phyloP scores from a whole-genome alignment of 352 stramenopile species.

The Globisporangium paddicum region DNA sequence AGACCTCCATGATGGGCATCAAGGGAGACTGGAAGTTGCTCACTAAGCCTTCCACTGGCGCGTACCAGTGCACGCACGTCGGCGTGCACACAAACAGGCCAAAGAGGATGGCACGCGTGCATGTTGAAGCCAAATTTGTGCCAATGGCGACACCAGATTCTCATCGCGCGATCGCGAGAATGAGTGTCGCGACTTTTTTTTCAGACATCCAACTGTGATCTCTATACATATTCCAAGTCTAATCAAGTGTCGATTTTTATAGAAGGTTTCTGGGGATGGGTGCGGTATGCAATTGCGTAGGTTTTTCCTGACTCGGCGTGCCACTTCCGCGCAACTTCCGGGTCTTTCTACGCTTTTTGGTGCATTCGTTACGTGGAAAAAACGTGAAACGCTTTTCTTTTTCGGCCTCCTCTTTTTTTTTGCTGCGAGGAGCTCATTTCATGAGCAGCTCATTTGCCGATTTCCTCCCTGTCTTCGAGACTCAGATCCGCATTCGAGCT shows the following conservation, averaged over 20 bases:
- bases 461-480: not conserved
- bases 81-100: not conserved
- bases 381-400: not conserved
- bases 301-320: conserved; percentile 7
- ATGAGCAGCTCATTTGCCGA: conserved; percentile 1
- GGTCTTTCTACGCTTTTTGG: not conserved
- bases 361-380: conserved; percentile 11
- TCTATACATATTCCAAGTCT: conserved; percentile 6
- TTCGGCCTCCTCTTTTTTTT: not conserved
- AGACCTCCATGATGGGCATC: too few relatives aligned
- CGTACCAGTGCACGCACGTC: not conserved
- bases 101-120: not conserved
- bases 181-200: not conserved
- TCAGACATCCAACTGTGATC: not conserved
- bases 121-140: not conserved
- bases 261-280: conserved; percentile 7
- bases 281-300: not conserved
- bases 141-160: not conserved
- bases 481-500: not conserved
- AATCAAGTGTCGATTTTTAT: conserved; percentile 11
- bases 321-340: not conserved
- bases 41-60: not conserved
- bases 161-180: not conserved
- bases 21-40: too few relatives aligned
- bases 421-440: not conserved